These are phyloP conservation scores for Micractinium sp. DNA, from an alignment of 139 green algal genomes.

Conservation along the genomic window DNA sequence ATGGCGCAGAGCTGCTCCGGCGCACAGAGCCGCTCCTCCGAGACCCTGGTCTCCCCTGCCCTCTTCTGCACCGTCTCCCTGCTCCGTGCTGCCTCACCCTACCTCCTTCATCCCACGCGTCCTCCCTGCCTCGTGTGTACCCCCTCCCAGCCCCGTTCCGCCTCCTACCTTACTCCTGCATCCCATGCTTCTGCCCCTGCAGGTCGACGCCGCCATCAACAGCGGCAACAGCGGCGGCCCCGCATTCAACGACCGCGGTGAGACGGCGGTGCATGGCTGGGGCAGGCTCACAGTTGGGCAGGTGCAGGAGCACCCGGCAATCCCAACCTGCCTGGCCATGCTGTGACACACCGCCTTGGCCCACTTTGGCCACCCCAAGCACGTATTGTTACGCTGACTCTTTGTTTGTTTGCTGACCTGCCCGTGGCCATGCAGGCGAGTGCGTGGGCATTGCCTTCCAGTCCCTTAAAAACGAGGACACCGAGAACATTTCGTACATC, in stretches of 20 bases:
- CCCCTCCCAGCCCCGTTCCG: too few relatives aligned
- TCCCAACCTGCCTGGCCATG: not conserved
- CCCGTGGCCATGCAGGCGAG: conserved; percentile 44
- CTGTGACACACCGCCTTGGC: too few relatives aligned
- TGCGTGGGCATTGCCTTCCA: conserved; percentile 90
- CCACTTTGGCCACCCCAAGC: too few relatives aligned
- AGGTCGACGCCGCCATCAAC: conserved; percentile 73
- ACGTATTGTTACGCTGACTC: not conserved
- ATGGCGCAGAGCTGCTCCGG: too few relatives aligned
- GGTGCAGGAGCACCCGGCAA: too few relatives aligned
- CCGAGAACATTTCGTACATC: conserved; percentile 93
- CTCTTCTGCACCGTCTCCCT: too few relatives aligned
- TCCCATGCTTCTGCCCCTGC: not conserved
- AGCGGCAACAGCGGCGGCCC: conserved; percentile 79
- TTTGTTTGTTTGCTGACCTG: not conserved
- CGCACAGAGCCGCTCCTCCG: too few relatives aligned
- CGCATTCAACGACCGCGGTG: conserved; percentile 41
- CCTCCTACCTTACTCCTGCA: not conserved
- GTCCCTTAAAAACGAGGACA: conserved; percentile 71
- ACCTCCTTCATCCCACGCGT: too few relatives aligned
- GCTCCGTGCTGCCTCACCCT: too few relatives aligned
- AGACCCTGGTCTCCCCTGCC: too few relatives aligned
- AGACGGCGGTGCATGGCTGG: not conserved
- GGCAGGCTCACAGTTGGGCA: not conserved
- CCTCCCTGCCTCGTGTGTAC: too few relatives aligned